A percentile compares a stretch with the other conserved stretches of the same genome.
phyloP scores from a whole-genome alignment of 1,284 basidiomycete species.

The Malassezia psittaci region DNA sequence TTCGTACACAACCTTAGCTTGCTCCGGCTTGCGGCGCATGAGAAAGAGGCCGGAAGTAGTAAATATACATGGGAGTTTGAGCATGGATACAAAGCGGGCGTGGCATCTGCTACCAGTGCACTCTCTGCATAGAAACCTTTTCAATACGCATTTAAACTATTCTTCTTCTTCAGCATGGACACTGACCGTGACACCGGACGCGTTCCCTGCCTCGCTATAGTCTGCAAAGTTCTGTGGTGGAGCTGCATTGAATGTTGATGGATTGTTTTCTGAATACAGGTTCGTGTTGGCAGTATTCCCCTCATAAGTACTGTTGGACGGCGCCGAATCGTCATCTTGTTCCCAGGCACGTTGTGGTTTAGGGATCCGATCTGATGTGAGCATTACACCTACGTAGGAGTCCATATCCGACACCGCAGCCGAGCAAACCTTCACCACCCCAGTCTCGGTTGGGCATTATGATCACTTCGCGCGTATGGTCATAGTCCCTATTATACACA shows the following conservation, averaged over 20 bases:
- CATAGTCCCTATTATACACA: conserved; percentile 93
- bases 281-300: not conserved
- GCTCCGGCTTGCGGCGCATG: conserved; percentile 53
- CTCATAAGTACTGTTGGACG: not conserved
- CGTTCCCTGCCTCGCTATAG: not conserved
- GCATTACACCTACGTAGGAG: conserved; percentile 23
- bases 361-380: conserved; percentile 17
- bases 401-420: conserved; percentile 43
- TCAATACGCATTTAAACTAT: not conserved
- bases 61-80: conserved; percentile 49
- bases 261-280: not conserved
- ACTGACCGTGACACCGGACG: conserved; percentile 12
- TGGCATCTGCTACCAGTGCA: not conserved
- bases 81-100: conserved; percentile 56
- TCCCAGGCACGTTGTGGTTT: conserved; percentile 12
- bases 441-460: conserved; percentile 36
- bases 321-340: not conserved
- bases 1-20: conserved; percentile 58
- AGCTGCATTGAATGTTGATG: not conserved
- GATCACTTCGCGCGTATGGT: conserved; percentile 51
- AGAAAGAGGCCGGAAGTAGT: conserved; percentile 47
- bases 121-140: not conserved
- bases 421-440: conserved; percentile 42
- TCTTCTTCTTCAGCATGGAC: conserved; percentile 17
- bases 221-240: not conserved